Evolutionary conservation across 108 stramenopile genomes (phyloP), one percentile per base, ranked within the genome.

Genomic region (Aurantiochytrium sp.): DNA sequence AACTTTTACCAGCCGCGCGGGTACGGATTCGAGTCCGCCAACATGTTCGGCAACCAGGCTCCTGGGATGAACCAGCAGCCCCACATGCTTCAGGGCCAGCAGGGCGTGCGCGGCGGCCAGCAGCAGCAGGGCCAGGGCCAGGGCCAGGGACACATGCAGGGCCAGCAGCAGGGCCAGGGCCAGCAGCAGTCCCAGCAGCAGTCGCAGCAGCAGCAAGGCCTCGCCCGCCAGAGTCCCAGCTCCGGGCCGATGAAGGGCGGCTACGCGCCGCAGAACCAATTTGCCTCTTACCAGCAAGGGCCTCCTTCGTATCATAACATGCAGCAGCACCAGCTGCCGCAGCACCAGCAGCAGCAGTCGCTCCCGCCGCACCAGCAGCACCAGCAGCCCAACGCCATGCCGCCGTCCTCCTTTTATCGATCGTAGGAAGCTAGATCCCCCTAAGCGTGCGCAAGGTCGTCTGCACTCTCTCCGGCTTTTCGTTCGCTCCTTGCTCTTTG

Each of bases 401-500:
- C 15, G 32, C 34, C 59, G 8, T 4, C 59, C 34, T 30, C 59
- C 24, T 65, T 65, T 65, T 65, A 73, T 48, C 69, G 87, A 12
- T 30, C 37, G 41, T 37, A 88, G 31, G 24, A 4, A 8, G n/a
- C 37, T 69, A 4, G 31, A 30, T 41, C 31, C 37, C 4, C 42
- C 45, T 52, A 8, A 52, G 8, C 50, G 17, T 52, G 15, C 8
- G 8, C 55, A 12, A 34, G 4, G 5, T 10, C 48, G 37, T 39
- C 36, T 52, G 17, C 87, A 41, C 22, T 68, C 69, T 87, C 69
- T 87, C 69, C 87, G 53, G 69, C 87, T 69, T 45, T 68, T 3
- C 19, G 15, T 3, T 65, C 34, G 34, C 59, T 65, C 19, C 12
- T 65, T n/a, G n/a, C n/a, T n/a, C n/a, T n/a, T n/a, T n/a, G n/a